These are phyloP conservation scores for Voacanga thouarsii DNA, from an alignment of 257 asterid species.

Conservation along the genomic window DNA sequence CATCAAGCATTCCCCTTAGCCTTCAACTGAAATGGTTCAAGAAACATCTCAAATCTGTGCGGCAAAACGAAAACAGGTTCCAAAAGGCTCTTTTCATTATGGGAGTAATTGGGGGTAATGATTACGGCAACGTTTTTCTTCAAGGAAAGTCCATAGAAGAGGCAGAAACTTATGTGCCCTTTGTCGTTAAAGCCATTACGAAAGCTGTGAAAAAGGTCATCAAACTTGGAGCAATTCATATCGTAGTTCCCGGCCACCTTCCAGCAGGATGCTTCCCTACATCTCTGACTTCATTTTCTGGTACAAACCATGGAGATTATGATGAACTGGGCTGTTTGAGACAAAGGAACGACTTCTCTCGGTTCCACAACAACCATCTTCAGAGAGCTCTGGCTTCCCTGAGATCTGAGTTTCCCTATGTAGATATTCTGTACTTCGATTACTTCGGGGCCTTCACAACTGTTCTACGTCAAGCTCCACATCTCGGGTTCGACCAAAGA, in stretches of 20 bases:
- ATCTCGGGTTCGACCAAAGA: slow-evolving; percentile 5
- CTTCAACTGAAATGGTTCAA: slow-evolving; percentile 31
- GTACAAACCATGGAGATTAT: slow-evolving; percentile 12
- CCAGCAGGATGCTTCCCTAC: slow-evolving; percentile 14
- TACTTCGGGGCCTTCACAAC: neutral
- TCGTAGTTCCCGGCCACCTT: slow-evolving; percentile 18
- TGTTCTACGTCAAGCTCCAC: neutral
- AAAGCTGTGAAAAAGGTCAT: slow-evolving; percentile 25
- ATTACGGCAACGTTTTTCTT: slow-evolving; percentile 16
- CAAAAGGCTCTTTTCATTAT: slow-evolving; percentile 21
- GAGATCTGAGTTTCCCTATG: slow-evolving; percentile 10
- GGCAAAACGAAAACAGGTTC: slow-evolving; percentile 2
- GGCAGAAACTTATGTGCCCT: slow-evolving; percentile 21
- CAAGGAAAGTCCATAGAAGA: slow-evolving; percentile 27
- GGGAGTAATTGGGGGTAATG: slow-evolving; percentile 30
- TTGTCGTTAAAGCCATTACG: slow-evolving; percentile 14
- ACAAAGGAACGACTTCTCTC: neutral
- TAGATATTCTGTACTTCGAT: neutral
- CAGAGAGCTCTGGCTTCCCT: slow-evolving; percentile 11
- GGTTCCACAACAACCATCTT: slow-evolving; percentile 1
- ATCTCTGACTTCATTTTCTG: neutral
- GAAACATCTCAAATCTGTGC: slow-evolving; percentile 4
- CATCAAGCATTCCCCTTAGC: slow-evolving; percentile 23
- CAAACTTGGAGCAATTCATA: slow-evolving; percentile 22
- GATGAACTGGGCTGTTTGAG: slow-evolving; percentile 17